Percentiles rank a stretch among this genome's conserved stretches.
Conservation (phyloP, 805 yeast genomes). For the Lachancea sp. region DNA sequence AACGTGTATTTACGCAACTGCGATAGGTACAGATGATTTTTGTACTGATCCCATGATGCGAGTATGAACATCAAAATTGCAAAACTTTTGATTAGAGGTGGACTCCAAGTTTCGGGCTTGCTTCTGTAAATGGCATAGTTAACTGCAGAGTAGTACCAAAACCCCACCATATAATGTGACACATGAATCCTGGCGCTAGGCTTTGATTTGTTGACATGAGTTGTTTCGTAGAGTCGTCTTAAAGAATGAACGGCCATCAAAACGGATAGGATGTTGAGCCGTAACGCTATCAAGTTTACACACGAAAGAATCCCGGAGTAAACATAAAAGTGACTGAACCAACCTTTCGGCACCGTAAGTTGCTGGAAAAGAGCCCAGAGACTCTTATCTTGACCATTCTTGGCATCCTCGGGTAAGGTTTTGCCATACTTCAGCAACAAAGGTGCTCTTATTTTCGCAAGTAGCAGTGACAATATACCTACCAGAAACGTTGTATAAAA, state of each 20-base stretch:
- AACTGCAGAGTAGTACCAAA: constrained; percentile 49
- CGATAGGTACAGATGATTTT: constrained; percentile 46
- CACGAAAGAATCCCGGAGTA: constrained; percentile 34
- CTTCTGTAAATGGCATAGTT: constrained; percentile 31
- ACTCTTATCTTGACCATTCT: background rate
- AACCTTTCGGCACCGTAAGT: constrained; percentile 53
- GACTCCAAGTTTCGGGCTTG: background rate
- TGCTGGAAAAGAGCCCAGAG: background rate
- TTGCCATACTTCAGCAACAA: constrained; percentile 43
- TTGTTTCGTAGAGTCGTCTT: constrained; percentile 52
- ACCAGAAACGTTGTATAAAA: constrained; percentile 3
- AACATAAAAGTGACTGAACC: constrained; percentile 59
- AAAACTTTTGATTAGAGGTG: background rate
- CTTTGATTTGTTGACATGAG: constrained; percentile 42
- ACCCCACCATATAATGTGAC: constrained; percentile 60
- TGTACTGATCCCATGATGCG: constrained; percentile 29
- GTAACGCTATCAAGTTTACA: constrained; percentile 14
- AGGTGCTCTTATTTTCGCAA: constrained; percentile 32
- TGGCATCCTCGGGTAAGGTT: constrained; percentile 24
- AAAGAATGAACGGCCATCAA: constrained; percentile 43
- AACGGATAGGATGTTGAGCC: constrained; percentile 17
- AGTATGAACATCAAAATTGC: constrained; percentile 16
- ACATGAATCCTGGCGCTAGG: constrained; percentile 50
- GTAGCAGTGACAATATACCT: constrained; percentile 7
- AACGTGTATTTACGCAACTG: constrained; percentile 46